Conservation (phyloP, 2,329 filamentous ascomycete species). For the Tolypocladium pustulatum region DNA sequence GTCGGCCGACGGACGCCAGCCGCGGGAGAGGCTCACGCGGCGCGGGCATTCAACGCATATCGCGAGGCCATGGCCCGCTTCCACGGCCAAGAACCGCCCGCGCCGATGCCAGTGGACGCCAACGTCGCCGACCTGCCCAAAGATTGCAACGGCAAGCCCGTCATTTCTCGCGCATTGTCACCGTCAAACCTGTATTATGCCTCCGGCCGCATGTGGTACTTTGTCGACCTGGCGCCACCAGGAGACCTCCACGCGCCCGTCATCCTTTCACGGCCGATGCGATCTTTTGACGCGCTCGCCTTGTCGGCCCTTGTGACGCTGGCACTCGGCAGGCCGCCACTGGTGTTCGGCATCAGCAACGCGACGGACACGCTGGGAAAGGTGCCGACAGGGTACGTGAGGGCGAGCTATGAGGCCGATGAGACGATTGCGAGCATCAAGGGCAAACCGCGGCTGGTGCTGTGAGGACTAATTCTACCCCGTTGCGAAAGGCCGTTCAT, state of each 20-base stretch:
- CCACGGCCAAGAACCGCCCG: neutral
- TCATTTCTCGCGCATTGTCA: constrained; percentile 7
- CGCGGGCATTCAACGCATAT: constrained; percentile 8
- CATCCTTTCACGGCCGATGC: constrained; percentile 6
- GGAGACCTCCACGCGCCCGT: neutral
- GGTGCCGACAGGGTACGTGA: constrained; percentile 6
- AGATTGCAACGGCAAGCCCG: constrained; percentile 3
- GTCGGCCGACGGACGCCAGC: constrained; percentile 6
- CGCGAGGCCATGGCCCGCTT: constrained; percentile 5
- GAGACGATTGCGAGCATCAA: neutral
- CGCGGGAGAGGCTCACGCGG: constrained; percentile 4
- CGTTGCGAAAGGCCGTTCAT: neutral
- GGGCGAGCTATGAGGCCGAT: constrained; percentile 5
- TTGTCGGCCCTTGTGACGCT: constrained; percentile 7
- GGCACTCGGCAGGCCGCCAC: constrained; percentile 5
- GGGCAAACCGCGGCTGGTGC: constrained; percentile 2
- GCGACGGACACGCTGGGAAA: constrained; percentile 4
- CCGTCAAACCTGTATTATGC: constrained; percentile 9
- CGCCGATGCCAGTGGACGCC: neutral
- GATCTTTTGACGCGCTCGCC: constrained; percentile 8
- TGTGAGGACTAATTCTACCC: neutral
- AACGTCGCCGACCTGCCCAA: neutral
- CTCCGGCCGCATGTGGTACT: constrained; percentile 10
- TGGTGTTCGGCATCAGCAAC: constrained; percentile 7
- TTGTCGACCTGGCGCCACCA: constrained; percentile 7